Evolutionary conservation across 2,329 filamentous ascomycete species (phyloP), one percentile per base, ranked within the genome.

Genomic region (Cryphonectria naterciae): DNA sequence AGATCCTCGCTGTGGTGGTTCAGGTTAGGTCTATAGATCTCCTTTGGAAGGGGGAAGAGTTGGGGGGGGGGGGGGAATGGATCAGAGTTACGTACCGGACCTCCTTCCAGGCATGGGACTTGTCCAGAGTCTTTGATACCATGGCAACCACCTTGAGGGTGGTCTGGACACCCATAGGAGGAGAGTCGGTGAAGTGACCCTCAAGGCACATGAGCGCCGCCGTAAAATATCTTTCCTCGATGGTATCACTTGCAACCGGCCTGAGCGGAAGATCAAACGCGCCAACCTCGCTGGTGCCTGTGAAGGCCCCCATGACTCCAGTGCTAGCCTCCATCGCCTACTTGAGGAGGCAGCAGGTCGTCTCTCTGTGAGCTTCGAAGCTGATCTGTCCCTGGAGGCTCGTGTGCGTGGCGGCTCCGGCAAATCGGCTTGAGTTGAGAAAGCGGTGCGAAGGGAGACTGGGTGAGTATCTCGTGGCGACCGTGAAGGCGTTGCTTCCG

Each of bases 201-300:
- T 91, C 88, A 68, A 91, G 83, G 75, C 86, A 87, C 76, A 89
- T 85, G 77, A 91, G 83, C 22, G 86, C 87, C 1, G 86, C 86
- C 2, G 85, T 84, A 78, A 91, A 91, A 77, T 84, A 86, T 71
- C 89, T 83, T 80, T 91, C 89, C 79, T 91, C 89, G 76, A 91
- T 89, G 52, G 86, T 86, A 77, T 89, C 82, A 32, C 75, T 70
- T 17, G 74, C 69, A 64, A 73, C 75, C 67, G 74, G 74, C 63
- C 74, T 74, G 73, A 52, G 39, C 19, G 54, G 19, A 32, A 74
- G 73, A 37, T 75, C 73, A 15, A n/a, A 7, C 2, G 74, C 73
- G 60, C 74, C 74, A 41, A 65, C 68, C 15, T 69, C 69, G 17
- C 56, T 72, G 49, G 74, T 72, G 39, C 70, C 68, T 32, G 74